These are phyloP conservation scores for Candida ulmi DNA, from an alignment of 805 yeast genomes.

Conservation along the genomic window DNA sequence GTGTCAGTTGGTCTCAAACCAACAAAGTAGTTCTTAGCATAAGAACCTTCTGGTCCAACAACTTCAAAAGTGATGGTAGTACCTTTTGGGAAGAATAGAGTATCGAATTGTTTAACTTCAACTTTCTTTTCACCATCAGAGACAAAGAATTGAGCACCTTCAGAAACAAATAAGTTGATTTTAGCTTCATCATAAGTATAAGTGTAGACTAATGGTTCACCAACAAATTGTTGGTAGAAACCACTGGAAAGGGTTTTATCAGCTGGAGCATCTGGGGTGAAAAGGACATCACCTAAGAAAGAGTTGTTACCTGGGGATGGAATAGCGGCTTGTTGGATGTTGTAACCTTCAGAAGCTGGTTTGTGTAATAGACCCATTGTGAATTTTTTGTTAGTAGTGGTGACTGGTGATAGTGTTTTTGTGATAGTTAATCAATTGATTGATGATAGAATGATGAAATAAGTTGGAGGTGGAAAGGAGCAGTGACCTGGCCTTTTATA, in stretches of 20 bases:
- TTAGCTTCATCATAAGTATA: constrained; percentile 70
- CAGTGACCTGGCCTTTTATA: too few relatives aligned
- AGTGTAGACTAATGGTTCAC: constrained; percentile 62
- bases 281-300: constrained; percentile 60
- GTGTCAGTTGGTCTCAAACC: constrained; percentile 50
- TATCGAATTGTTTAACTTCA: constrained; percentile 58
- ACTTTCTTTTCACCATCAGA: constrained; percentile 59
- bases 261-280: constrained; percentile 54
- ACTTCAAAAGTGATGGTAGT: constrained; percentile 61
- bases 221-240: constrained; percentile 63
- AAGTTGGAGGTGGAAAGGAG: too few relatives aligned
- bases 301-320: constrained; percentile 66
- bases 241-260: constrained; percentile 62
- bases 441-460: too few relatives aligned
- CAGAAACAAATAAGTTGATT: constrained; percentile 61
- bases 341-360: constrained; percentile 47
- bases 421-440: not conserved
- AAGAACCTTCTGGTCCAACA: constrained; percentile 37
- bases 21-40: constrained; percentile 58
- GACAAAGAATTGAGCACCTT: constrained; percentile 47
- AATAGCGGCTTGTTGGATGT: constrained; percentile 49
- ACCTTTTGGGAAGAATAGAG: constrained; percentile 62
- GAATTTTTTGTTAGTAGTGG: not conserved
- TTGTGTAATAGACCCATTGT: constrained; percentile 52
- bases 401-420: not conserved